phyloP scores from a whole-genome alignment of 140 eudicot species.

The Cichorium intybus region DNA sequence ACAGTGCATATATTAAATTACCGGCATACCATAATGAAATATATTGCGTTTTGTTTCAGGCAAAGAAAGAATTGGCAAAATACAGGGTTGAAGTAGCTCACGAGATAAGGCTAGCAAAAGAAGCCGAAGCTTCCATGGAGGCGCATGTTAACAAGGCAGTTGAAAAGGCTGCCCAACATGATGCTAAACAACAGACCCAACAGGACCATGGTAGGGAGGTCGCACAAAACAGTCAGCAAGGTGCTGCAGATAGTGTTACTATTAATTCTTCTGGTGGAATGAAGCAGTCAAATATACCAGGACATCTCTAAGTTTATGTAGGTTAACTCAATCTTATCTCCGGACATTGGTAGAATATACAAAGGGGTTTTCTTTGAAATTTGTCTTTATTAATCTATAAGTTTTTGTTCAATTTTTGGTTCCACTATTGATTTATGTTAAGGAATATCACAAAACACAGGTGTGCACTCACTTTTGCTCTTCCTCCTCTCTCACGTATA shows the following conservation, averaged over 20 bases:
- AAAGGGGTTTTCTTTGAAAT: neutral
- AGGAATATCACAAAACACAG: too few relatives aligned
- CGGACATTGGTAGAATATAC: neutral
- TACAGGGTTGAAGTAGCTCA: conserved; percentile 61
- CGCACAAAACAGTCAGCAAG: neutral
- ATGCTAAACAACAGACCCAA: conserved; percentile 29
- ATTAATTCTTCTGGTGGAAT: conserved; percentile 15
- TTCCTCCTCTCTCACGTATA: too few relatives aligned
- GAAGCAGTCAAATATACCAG: conserved; percentile 23
- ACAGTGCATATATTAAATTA: neutral
- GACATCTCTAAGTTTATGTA: conserved; percentile 26
- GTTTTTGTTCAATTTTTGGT: neutral
- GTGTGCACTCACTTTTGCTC: too few relatives aligned
- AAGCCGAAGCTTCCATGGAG: conserved; percentile 74
- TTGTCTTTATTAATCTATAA: neutral
- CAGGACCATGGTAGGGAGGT: neutral
- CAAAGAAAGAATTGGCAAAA: conserved; percentile 65
- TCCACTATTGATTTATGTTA: too few relatives aligned
- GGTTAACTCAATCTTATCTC: neutral
- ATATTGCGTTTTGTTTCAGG: conserved; percentile 27
- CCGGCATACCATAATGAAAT: neutral
- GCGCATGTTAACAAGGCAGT: conserved; percentile 73
- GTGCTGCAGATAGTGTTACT: neutral
- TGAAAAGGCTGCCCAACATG: conserved; percentile 43
- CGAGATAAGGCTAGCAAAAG: conserved; percentile 64